Evolutionary conservation across 208 protist species (phyloP).

Genomic region (Acanthamoeba castellanii): DNA sequence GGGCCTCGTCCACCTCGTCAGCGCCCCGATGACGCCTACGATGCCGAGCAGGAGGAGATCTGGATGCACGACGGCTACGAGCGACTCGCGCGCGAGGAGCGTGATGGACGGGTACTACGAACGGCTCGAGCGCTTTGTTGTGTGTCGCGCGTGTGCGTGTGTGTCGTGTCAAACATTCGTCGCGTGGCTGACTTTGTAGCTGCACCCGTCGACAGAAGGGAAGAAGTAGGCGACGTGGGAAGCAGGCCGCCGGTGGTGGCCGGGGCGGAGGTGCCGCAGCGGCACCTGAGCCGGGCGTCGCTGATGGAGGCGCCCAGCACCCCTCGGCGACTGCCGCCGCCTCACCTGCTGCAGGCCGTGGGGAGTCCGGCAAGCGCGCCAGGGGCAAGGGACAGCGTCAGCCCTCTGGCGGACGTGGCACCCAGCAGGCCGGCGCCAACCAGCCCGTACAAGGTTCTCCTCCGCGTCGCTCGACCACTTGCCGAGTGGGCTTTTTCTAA

Average conservation of each 20-base stretch:
- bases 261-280: too few relatives aligned
- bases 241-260: too few relatives aligned
- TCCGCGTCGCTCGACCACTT: too few relatives aligned
- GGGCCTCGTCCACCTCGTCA: not conserved
- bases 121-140: too few relatives aligned
- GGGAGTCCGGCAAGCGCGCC: not conserved
- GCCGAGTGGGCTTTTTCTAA: too few relatives aligned
- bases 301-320: not conserved
- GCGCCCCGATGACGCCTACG: not conserved
- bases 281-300: not conserved
- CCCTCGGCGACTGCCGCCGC: not conserved
- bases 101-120: not conserved
- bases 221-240: too few relatives aligned
- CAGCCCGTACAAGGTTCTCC: not conserved
- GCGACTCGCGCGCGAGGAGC: constrained; percentile 38
- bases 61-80: constrained; percentile 38
- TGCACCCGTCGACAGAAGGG: not conserved
- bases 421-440: not conserved
- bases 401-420: too few relatives aligned
- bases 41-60: not conserved
- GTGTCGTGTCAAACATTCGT: too few relatives aligned
- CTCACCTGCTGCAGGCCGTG: too few relatives aligned
- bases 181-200: not conserved
- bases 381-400: not conserved
- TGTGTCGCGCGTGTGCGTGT: not conserved